Evolutionary conservation across 139 green algal species (phyloP), one percentile per base, ranked within the genome.

Genomic region (Haematococcus sp.): DNA sequence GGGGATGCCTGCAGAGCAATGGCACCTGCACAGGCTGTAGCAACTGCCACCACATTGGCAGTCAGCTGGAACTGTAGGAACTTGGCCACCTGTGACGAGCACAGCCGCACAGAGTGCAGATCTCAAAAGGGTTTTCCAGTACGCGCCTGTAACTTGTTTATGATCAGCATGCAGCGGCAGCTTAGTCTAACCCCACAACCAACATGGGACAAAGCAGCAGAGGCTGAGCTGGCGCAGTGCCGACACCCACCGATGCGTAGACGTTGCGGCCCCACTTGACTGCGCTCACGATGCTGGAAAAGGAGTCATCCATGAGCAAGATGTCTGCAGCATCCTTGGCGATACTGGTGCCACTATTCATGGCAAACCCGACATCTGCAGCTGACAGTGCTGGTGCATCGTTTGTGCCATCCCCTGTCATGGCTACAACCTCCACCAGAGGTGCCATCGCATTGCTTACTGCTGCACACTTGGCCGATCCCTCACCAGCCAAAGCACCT

Each of bases 11-110:
- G 52, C 58, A 89, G 70, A 27, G 71, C 75, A 7, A 97, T 49
- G 0, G 92, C 88, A 9, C 90, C 91, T 9, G 80, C 87, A 25
- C 84, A 83, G 0, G 89, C 87, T 0, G 78, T 88, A 17, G 74
- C 61, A 9, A 97, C 83, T 1, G 90, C 92, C 22, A 95, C 74
- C 69, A 81, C 68, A 44, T 94, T 95, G 46, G 91, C 84, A 0
- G 91, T 95, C 25, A 97, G 77, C 81, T 96, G 91, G 79, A 97
- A 97, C 79, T 94, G 89, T 44, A 97, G 81, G 84, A 97, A 97
- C 71, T 91, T 90, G 32, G 84, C 7, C 11, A 60, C 52, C 52
- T 60, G 52, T 25, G 44, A 54, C n/a, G n/a, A 54, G 44, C 44
- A 54, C 13, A 16, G 44, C 13, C 44, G 16, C 44, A 54, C 40